Evolutionary conservation across 2,329 filamentous ascomycete genomes (phyloP).

Genomic region (Blastomyces gilchristii): DNA sequence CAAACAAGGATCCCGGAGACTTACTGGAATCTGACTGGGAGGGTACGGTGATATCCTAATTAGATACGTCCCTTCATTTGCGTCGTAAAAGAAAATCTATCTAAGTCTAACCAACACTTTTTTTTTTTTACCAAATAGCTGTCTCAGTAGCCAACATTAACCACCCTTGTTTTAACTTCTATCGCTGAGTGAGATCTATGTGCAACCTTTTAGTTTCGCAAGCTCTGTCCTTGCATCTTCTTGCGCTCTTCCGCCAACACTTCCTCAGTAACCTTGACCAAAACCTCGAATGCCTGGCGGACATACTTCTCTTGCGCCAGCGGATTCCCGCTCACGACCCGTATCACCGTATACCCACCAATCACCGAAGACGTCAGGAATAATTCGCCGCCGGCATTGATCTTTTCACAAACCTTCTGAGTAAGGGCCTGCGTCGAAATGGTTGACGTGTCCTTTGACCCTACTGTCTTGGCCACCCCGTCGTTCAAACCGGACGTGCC

Average conservation of each 20-base stretch:
- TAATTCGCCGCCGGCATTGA: slow-evolving; percentile 66
- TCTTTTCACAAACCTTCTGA: slow-evolving; percentile 60
- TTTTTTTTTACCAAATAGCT: neutral
- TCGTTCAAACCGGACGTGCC: neutral
- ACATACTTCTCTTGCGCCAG: slow-evolving; percentile 63
- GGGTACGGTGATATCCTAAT: too few relatives aligned
- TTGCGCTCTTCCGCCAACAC: slow-evolving; percentile 22
- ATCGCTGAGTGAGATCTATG: neutral
- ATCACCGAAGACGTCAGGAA: slow-evolving; percentile 73
- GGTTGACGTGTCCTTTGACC: slow-evolving; percentile 16
- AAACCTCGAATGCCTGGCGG: slow-evolving; percentile 59
- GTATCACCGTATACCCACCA: slow-evolving; percentile 63
- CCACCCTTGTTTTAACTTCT: neutral
- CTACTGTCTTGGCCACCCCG: neutral
- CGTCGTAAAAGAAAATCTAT: too few relatives aligned
- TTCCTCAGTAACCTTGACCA: slow-evolving; percentile 56
- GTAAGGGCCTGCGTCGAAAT: slow-evolving; percentile 57
- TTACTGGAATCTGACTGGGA: too few relatives aligned
- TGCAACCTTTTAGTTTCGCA: neutral
- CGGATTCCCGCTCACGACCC: slow-evolving; percentile 65
- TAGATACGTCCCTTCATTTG: too few relatives aligned
- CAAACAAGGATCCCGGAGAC: too few relatives aligned
- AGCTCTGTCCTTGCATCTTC: neutral
- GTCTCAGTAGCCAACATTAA: neutral
- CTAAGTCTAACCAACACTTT: too few relatives aligned